A percentile compares a stretch with the other conserved stretches of the same genome.
Evolutionary conservation across 2,329 filamentous ascomycete species (phyloP).

Genomic region (Purpureocillium takamizusanense): DNA sequence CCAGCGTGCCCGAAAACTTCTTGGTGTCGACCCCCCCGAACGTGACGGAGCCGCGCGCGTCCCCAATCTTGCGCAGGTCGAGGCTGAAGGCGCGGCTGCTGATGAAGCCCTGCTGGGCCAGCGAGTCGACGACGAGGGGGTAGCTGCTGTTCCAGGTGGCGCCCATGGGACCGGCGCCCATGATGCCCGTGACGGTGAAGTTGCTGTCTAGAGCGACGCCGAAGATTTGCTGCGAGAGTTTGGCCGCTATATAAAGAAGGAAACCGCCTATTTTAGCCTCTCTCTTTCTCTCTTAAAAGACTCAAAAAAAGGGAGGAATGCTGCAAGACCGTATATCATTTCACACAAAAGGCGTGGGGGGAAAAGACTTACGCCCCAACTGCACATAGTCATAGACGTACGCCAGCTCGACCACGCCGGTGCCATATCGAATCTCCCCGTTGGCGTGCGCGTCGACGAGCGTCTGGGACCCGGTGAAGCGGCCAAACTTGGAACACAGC

Average conservation of each 20-base stretch:
- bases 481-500: constrained; percentile 13
- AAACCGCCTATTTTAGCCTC: too few relatives aligned
- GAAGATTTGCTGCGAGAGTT: constrained; percentile 18
- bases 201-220: constrained; percentile 18
- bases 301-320: too few relatives aligned
- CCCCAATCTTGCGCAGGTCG: constrained; percentile 15
- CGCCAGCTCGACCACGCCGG: constrained; percentile 8
- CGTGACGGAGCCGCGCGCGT: constrained; percentile 15
- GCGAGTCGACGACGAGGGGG: constrained; percentile 18
- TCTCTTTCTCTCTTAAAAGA: too few relatives aligned
- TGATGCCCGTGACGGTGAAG: constrained; percentile 14
- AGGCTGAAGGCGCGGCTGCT: constrained; percentile 21
- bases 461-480: constrained; percentile 14
- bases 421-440: constrained; percentile 12
- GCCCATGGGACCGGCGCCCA: constrained; percentile 22
- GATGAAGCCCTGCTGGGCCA: constrained; percentile 18
- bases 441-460: constrained; percentile 9
- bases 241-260: constrained; percentile 9
- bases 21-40: constrained; percentile 49
- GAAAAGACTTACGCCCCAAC: constrained; percentile 15
- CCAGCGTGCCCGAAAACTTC: constrained; percentile 43
- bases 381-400: constrained; percentile 17
- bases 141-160: constrained; percentile 13
- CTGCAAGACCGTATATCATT: too few relatives aligned
- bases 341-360: background rate